phyloP scores from a whole-genome alignment of 2,329 filamentous ascomycete genomes.

The Colletotrichum destructivum region DNA sequence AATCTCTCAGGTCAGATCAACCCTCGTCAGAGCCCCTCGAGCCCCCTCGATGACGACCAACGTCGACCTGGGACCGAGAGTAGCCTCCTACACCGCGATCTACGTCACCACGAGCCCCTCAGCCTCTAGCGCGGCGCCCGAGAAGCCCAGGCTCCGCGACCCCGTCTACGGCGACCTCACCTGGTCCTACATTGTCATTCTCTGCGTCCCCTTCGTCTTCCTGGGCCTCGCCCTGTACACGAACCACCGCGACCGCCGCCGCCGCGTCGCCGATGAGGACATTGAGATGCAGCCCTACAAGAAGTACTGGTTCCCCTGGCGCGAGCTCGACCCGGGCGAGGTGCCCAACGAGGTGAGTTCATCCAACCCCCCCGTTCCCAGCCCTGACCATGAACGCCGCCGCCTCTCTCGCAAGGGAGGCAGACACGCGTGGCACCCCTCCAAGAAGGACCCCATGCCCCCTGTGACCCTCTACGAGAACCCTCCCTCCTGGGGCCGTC shows the following conservation, averaged over 20 bases:
- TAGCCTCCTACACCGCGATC: neutral
- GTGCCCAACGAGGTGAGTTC: conserved; percentile 32
- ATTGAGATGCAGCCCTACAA: conserved; percentile 39
- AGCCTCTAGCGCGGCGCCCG: neutral
- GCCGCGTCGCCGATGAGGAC: conserved; percentile 13
- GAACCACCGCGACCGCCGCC: conserved; percentile 18
- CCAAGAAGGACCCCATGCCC: neutral
- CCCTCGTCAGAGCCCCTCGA: neutral
- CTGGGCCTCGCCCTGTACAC: conserved; percentile 13
- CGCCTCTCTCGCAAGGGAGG: neutral
- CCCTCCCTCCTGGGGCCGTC: conserved; percentile 29
- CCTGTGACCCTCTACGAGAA: conserved; percentile 4
- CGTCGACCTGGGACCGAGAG: neutral
- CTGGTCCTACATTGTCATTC: conserved; percentile 30
- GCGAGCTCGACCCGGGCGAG: conserved; percentile 34
- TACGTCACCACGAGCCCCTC: neutral
- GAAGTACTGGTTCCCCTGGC: conserved; percentile 41
- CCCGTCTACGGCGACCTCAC: conserved; percentile 35
- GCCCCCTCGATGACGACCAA: neutral
- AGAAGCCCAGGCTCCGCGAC: neutral
- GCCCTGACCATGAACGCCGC: neutral
- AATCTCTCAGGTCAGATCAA: neutral
- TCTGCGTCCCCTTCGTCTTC: conserved; percentile 37
- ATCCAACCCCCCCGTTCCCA: neutral
- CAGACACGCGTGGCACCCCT: conserved; percentile 2